These are phyloP conservation scores for Paecilomyces sp. DNA, from an alignment of 2,329 filamentous ascomycete species.

Conservation along the genomic window DNA sequence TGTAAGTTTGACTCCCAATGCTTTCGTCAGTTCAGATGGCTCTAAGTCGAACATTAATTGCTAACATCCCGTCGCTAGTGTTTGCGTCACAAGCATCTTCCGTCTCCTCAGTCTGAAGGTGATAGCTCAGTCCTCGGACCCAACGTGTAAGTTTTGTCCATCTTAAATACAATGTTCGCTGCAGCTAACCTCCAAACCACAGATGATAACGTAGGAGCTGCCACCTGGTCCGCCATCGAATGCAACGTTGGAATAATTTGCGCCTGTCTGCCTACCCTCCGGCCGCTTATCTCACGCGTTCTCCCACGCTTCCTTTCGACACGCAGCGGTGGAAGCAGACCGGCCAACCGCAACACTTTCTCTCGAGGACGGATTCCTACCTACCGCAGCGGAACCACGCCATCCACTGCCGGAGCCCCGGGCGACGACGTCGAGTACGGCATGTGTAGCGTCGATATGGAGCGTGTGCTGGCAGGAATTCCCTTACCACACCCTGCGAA, in stretches of 20 bases:
- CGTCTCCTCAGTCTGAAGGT: conserved; percentile 24
- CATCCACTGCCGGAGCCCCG: conserved; percentile 19
- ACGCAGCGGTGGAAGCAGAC: conserved; percentile 10
- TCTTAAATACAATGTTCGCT: neutral
- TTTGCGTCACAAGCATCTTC: conserved; percentile 28
- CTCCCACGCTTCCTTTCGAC: conserved; percentile 23
- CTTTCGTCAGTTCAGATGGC: neutral
- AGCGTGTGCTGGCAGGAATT: conserved; percentile 13
- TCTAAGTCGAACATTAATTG: neutral
- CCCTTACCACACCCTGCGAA: neutral
- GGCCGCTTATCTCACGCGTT: conserved; percentile 24
- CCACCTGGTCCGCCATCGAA: conserved; percentile 33
- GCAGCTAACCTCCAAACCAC: neutral
- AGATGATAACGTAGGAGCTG: conserved; percentile 29
- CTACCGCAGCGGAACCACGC: conserved; percentile 16
- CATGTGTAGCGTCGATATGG: conserved; percentile 12
- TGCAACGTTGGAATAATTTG: conserved; percentile 35
- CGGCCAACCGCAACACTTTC: conserved; percentile 6
- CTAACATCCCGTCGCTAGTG: conserved; percentile 10
- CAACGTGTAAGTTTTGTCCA: conserved; percentile 20
- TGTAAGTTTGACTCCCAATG: conserved; percentile 17
- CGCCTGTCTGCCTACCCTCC: conserved; percentile 33
- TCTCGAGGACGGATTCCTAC: conserved; percentile 12
- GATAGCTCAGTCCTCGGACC: conserved; percentile 25
- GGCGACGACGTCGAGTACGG: conserved; percentile 22